A percentile compares a stretch with the other conserved stretches of the same genome.
These are phyloP conservation scores for Psilocybe azurescens DNA, from an alignment of 768 basidiomycete species.

Conservation along the genomic window DNA sequence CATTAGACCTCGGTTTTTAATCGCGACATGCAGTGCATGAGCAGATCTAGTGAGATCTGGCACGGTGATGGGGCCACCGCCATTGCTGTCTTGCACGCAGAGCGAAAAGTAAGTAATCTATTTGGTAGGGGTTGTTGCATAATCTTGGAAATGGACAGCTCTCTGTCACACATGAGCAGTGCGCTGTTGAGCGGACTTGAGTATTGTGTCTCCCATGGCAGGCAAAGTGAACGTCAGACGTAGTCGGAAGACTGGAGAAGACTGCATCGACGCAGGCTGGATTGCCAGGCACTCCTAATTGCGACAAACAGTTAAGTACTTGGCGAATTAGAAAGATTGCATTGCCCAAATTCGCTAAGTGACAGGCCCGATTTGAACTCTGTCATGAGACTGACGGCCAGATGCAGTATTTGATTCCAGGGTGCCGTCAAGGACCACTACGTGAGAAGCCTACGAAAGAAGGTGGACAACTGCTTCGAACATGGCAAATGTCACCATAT, in stretches of 20 bases:
- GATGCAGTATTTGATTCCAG: no score
- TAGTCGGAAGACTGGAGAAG: not conserved
- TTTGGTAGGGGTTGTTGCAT: conserved; percentile 22
- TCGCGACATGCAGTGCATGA: conserved; percentile 9
- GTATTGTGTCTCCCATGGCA: conserved; percentile 34
- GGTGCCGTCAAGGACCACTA: no score
- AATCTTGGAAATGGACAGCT: conserved; percentile 22
- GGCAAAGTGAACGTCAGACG: conserved; percentile 34
- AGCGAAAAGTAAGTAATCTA: conserved; percentile 32
- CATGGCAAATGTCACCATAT: conserved; percentile 80
- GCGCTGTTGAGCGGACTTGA: conserved; percentile 30
- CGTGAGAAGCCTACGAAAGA: conserved; percentile 23
- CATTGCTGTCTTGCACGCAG: conserved; percentile 37
- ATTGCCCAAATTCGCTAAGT: no score
- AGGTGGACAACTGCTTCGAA: conserved; percentile 66
- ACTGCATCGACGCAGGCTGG: conserved; percentile 12
- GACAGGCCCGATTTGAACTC: no score
- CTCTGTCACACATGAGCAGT: conserved; percentile 23
- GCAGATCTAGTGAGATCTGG: conserved; percentile 6
- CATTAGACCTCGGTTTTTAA: not conserved
- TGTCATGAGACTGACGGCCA: no score
- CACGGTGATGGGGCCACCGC: conserved; percentile 2
- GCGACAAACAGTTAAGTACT: conserved; percentile 12
- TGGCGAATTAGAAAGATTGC: no score
- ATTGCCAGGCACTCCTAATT: conserved; percentile 10